Percentiles rank a stretch among this genome's conserved stretches.
Evolutionary conservation across 2,329 filamentous ascomycete species (phyloP).

Genomic region (Karstenula rhodostoma): DNA sequence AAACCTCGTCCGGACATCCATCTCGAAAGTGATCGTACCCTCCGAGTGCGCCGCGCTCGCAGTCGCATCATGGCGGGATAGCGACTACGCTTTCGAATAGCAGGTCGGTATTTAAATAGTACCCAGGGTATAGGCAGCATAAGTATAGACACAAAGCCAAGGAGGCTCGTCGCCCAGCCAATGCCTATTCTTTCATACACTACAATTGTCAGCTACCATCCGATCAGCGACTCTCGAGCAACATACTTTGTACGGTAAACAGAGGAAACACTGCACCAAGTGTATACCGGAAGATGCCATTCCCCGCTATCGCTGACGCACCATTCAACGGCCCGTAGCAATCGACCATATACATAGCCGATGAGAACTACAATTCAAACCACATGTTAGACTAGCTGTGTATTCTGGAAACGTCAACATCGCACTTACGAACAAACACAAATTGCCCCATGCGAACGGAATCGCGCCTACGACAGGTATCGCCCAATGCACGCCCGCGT

Average conservation of each 20-base stretch:
- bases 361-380: constrained; percentile 27
- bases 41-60: background rate
- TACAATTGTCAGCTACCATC: constrained; percentile 13
- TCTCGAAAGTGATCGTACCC: too few species aligned
- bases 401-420: too few species aligned
- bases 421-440: constrained; percentile 64
- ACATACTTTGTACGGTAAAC: constrained; percentile 49
- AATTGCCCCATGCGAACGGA: constrained; percentile 67
- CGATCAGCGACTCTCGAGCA: background rate
- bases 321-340: constrained; percentile 44
- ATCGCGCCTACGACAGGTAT: constrained; percentile 61
- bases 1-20: background rate
- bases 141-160: constrained; percentile 50
- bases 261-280: constrained; percentile 48
- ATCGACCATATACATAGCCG: constrained; percentile 41
- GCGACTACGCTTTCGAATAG: constrained; percentile 33
- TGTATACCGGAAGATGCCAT: constrained; percentile 49
- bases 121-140: constrained; percentile 43
- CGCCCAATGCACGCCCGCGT: constrained; percentile 58
- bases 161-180: constrained; percentile 51
- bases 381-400: too few species aligned
- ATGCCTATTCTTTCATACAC: constrained; percentile 47
- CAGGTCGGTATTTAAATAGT: constrained; percentile 37
- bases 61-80: constrained; percentile 26
- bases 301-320: constrained; percentile 49